Base-by-base conservation (phyloP, 805 yeast genomes). In the Millerozyma miso region DNA sequence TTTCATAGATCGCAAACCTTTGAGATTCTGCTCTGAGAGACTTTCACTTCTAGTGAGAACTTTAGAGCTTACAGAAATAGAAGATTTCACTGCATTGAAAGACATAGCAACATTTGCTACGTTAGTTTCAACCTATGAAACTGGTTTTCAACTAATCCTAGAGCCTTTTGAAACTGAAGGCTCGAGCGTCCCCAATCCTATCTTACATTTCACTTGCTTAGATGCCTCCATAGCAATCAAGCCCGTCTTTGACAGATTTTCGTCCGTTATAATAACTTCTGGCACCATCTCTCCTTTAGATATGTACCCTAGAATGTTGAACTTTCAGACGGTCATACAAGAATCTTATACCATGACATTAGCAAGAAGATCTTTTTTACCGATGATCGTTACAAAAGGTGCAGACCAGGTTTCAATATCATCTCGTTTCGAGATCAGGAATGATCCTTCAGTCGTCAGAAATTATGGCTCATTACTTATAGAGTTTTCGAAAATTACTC, bases 221-320 rank as follows among this genome's bases (percentile, higher is more conserved):
- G 99, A 93, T 68, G 99, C 99, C 0, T 88, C 97, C 1, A 93
- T 93, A 53, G 98, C 98, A 3, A 93, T 93, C 51, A 93, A 89
- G 58, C 99, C 99, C 0, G 89, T 93, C 0, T 91, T 93, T 69
- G 99, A 93, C 40, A 76, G 90, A 45, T 93, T 91, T 56, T 82
- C 88, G 5, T 85, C 97, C 0, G 96, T 93, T 8, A 84, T 93
- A 47, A 93, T 93, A 47, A 93, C 99, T 0, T 88, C 97, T 0
- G 99, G 99, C 51, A 93, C 99, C 13, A 93, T 93, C 38, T 91
- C 98, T 0, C 99, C 99, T 1, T 77, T 93, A 60, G 98, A 93
- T 57, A 93, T 93, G 99, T 93, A 93, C 60, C 99, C 99, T 4
- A 83, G 88, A 54, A 91, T 91, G 98, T 70, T 91, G 47, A 86